These are phyloP conservation scores for Styphnolobium japonicum DNA, from an alignment of 306 rosid genomes.

Conservation along the genomic window DNA sequence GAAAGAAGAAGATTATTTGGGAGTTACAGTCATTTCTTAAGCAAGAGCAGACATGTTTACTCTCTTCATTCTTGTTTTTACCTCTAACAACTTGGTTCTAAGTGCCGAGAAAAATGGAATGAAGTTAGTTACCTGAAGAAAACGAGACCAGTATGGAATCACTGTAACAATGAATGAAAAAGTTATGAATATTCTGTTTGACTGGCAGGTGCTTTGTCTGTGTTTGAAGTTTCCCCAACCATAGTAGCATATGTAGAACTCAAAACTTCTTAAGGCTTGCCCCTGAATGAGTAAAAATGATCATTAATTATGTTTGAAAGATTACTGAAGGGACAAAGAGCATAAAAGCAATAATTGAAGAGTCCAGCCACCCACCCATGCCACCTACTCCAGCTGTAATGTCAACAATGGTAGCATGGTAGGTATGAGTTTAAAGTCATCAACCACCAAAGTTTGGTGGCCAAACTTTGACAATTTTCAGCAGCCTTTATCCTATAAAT, in stretches of 20 bases:
- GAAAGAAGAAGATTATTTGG: not conserved
- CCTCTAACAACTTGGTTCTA: not conserved
- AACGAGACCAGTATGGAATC: slow-evolving; percentile 58
- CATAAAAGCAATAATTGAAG: not conserved
- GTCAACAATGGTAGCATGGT: no score
- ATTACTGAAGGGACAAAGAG: not conserved
- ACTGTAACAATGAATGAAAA: slow-evolving; percentile 52
- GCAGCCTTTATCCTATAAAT: no score
- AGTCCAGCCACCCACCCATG: no score
- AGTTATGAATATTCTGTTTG: slow-evolving; percentile 26
- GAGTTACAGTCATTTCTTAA: not conserved
- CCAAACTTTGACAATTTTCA: no score
- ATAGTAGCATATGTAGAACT: slow-evolving; percentile 72
- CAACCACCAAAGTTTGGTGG: no score
- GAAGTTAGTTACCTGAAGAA: slow-evolving; percentile 51
- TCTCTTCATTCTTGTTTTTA: not conserved
- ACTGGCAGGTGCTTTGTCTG: slow-evolving; percentile 39
- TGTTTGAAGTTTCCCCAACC: slow-evolving; percentile 61
- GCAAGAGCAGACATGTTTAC: not conserved
- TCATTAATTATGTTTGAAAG: not conserved
- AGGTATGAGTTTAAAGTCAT: no score
- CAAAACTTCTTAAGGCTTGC: slow-evolving; percentile 66
- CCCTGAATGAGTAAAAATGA: slow-evolving; percentile 37
- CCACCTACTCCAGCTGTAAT: no score
- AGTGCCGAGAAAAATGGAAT: not conserved